These are phyloP conservation scores for Flaveria ramosissima DNA, from an alignment of 129 eudicot genomes.

Conservation along the genomic window DNA sequence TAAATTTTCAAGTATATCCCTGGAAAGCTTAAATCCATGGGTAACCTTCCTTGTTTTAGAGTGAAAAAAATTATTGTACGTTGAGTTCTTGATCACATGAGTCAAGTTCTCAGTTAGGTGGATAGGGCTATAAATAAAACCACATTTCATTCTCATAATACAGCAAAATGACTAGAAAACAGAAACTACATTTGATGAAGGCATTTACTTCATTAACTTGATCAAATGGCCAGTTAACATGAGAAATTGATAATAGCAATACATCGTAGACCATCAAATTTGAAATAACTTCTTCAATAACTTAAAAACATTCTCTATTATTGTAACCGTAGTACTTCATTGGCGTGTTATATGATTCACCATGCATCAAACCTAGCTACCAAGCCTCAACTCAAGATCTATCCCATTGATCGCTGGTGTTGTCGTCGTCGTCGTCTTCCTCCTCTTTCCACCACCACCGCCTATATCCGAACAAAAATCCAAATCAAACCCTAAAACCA, in stretches of 20 bases:
- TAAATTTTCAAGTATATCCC: no score
- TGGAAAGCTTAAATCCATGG: no score
- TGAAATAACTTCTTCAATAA: not conserved
- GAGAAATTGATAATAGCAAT: conserved; percentile 10
- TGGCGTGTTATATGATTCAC: conserved; percentile 36
- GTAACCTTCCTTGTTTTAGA: no score
- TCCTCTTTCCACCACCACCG: conserved; percentile 42
- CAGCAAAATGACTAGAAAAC: not conserved
- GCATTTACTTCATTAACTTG: conserved; percentile 9
- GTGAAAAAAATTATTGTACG: no score
- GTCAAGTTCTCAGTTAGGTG: no score
- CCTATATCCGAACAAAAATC: conserved; percentile 5
- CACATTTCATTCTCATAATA: no score
- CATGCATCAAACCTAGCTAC: conserved; percentile 27
- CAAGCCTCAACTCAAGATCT: conserved; percentile 74
- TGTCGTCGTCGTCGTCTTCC: conserved; percentile 35
- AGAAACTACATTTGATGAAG: not conserved
- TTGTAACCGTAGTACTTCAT: conserved; percentile 14
- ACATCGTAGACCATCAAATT: conserved; percentile 1
- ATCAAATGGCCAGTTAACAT: conserved; percentile 5
- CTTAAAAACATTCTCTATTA: conserved; percentile 1
- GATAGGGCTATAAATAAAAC: no score
- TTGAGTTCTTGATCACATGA: no score
- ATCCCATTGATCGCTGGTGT: conserved; percentile 22
- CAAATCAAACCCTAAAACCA: conserved; percentile 41